A percentile compares a stretch with the other conserved stretches of the same genome.
phyloP scores from a whole-genome alignment of 2,329 filamentous ascomycete species.

The Mollisia scopiformis region DNA sequence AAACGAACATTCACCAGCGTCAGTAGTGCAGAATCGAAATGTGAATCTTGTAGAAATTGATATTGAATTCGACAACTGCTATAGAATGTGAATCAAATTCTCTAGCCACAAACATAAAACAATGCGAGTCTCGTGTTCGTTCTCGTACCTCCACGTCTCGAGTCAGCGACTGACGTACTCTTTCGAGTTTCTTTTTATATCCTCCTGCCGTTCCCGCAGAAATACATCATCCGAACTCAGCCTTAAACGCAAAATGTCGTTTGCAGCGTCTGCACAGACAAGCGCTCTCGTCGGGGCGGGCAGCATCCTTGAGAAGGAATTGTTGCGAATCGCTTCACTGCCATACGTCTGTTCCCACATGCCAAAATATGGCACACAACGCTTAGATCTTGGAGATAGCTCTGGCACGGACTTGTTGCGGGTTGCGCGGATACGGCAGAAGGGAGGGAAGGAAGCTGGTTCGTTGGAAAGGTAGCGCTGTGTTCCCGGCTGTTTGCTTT shows the following conservation, averaged over 20 bases:
- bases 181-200: no score
- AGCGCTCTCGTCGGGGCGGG: neutral
- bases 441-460: neutral
- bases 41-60: no score
- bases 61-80: no score
- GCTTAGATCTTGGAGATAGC: neutral
- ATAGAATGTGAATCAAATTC: no score
- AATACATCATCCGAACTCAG: neutral
- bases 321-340: constrained; percentile 8
- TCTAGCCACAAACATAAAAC: neutral
- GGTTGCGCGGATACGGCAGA: neutral
- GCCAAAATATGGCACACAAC: neutral
- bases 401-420: neutral
- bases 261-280: neutral
- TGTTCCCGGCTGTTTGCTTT: neutral
- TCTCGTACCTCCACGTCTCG: neutral
- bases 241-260: neutral
- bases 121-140: neutral
- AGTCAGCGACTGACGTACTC: neutral
- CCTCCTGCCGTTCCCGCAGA: neutral
- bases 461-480: neutral
- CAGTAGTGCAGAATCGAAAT: no score
- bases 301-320: constrained; percentile 1
- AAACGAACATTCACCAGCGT: no score
- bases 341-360: neutral